phyloP scores from a whole-genome alignment of 371 early-diverging fungal species.

The Aphelidium insulamus region DNA sequence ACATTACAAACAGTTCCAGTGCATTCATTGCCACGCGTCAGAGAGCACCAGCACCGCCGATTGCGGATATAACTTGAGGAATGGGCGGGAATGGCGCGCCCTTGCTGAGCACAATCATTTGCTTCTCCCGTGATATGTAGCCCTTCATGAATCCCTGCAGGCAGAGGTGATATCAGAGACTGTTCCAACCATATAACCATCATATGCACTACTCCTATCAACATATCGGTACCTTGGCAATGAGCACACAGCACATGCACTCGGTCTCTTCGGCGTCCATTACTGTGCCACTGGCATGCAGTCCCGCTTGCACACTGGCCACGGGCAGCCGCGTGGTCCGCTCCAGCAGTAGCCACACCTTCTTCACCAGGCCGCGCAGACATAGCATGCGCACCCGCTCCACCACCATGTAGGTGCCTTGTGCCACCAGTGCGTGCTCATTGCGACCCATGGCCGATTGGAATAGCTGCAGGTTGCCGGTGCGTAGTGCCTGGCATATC shows the following conservation, averaged over 20 bases:
- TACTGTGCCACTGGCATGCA: not conserved
- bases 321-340: not conserved
- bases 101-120: conserved; percentile 44
- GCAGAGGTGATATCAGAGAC: too few species aligned
- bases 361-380: conserved; percentile 46
- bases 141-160: conserved; percentile 62
- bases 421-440: conserved; percentile 26
- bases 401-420: conserved; percentile 52
- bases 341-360: conserved; percentile 41
- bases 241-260: too few species aligned
- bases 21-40: too few species aligned
- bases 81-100: conserved; percentile 69
- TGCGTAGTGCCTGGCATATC: conserved; percentile 30
- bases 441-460: conserved; percentile 24
- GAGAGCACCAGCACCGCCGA: too few species aligned
- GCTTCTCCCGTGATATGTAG: conserved; percentile 59
- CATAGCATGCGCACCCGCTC: conserved; percentile 46
- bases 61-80: too few species aligned
- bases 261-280: too few species aligned
- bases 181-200: too few species aligned
- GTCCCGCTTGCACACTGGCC: not conserved
- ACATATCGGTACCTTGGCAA: too few species aligned
- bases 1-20: too few species aligned
- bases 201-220: too few species aligned
- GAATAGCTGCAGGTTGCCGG: conserved; percentile 45